Conservation (phyloP, 176 grass and related monocot species). For the Rhynchospora pubera region DNA sequence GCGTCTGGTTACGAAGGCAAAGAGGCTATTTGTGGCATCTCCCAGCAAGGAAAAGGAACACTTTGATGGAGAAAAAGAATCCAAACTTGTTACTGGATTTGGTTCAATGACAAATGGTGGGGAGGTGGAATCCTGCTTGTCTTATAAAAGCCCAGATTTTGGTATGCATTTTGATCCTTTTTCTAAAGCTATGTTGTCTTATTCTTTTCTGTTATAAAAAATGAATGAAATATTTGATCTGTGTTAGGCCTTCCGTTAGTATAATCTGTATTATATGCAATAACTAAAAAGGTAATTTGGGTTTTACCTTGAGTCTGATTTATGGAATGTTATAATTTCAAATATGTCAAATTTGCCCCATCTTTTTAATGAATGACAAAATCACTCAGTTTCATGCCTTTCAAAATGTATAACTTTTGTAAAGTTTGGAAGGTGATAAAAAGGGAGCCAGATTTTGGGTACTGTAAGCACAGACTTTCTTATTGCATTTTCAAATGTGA, state of each 20-base stretch:
- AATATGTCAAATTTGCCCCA: not conserved
- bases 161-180: conserved; percentile 41
- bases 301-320: not conserved
- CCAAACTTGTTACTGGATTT: conserved; percentile 27
- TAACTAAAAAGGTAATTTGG: not conserved
- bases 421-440: not conserved
- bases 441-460: not conserved
- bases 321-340: not conserved
- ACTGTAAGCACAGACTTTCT: not conserved
- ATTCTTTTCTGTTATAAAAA: not conserved
- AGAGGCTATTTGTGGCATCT: conserved; percentile 45
- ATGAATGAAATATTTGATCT: not conserved
- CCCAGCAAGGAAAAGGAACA: conserved; percentile 44
- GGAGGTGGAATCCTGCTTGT: conserved; percentile 23
- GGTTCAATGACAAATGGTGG: conserved; percentile 25
- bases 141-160: conserved; percentile 33
- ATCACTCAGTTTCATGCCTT: not conserved
- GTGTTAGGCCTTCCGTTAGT: not conserved
- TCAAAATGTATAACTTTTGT: not conserved
- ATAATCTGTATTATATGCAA: not conserved
- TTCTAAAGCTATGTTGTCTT: not conserved
- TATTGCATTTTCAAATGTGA: not conserved
- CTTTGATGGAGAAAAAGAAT: conserved; percentile 34
- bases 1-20: conserved; percentile 31
- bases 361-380: not conserved